phyloP scores from a whole-genome alignment of 768 basidiomycete genomes.

The Suillus paluster region DNA sequence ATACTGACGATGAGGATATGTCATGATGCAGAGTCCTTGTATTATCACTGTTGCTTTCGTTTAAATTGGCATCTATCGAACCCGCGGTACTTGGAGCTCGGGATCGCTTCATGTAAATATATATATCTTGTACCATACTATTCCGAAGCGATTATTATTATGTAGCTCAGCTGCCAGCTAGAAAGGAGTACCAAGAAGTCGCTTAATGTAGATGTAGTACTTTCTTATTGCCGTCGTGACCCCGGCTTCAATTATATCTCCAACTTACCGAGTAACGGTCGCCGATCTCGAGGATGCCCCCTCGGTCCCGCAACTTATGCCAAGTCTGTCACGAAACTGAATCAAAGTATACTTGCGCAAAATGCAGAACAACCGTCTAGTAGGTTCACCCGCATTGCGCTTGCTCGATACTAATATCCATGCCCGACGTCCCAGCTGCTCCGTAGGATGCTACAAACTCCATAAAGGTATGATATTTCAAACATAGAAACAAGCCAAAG shows the following conservation, averaged over 20 bases:
- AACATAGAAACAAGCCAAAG: background rate
- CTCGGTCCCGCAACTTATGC: constrained; percentile 49
- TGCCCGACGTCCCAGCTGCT: constrained; percentile 57
- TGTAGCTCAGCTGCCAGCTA: no score
- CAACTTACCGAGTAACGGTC: no score
- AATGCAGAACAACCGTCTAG: constrained; percentile 65
- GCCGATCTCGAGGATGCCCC: constrained; percentile 37
- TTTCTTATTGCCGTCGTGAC: no score
- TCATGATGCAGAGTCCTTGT: constrained; percentile 43
- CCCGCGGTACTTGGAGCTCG: background rate
- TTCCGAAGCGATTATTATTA: background rate
- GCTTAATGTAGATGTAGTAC: no score
- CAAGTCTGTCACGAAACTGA: constrained; percentile 58
- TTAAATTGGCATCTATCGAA: background rate
- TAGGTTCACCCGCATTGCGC: constrained; percentile 40
- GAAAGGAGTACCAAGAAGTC: no score
- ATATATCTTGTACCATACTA: background rate
- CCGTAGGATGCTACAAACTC: constrained; percentile 73
- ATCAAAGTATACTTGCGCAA: constrained; percentile 76
- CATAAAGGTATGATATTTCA: constrained; percentile 64
- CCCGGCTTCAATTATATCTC: no score
- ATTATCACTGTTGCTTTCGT: constrained; percentile 20
- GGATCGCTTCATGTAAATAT: background rate
- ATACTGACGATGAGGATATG: constrained; percentile 66
- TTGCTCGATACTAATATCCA: background rate